Conservation (phyloP, 257 asterid species). For the Nicotiana tabacum region DNA sequence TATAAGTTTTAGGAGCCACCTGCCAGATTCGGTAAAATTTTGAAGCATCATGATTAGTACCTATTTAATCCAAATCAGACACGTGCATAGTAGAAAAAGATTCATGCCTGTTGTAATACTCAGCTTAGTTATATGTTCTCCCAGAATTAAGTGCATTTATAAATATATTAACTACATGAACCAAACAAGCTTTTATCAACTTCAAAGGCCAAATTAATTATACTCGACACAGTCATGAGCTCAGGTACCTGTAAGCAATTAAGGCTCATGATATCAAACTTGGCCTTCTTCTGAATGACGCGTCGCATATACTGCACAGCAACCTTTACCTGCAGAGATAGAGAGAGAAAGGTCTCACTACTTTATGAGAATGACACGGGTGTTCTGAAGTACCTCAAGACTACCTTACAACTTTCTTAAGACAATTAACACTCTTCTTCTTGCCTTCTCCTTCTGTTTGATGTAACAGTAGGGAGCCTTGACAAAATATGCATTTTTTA, state of each 20-base stretch:
- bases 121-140: slow-evolving; percentile 8
- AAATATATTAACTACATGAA: background rate
- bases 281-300: slow-evolving; percentile 83
- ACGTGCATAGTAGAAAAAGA: background rate
- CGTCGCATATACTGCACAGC: slow-evolving; percentile 94
- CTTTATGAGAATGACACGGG: background rate
- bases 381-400: background rate
- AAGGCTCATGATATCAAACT: slow-evolving; percentile 80
- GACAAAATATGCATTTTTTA: background rate
- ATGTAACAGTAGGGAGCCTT: background rate
- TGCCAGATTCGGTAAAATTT: slow-evolving; percentile 28
- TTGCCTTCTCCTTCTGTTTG: background rate
- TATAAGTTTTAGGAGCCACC: slow-evolving; percentile 86
- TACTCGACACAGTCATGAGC: slow-evolving; percentile 13
- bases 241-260: slow-evolving; percentile 65
- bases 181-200: slow-evolving; percentile 7
- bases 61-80: slow-evolving; percentile 2
- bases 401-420: background rate
- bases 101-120: background rate
- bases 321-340: slow-evolving; percentile 64
- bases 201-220: slow-evolving; percentile 16
- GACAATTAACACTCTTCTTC: background rate
- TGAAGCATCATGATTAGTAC: slow-evolving; percentile 12
- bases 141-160: background rate
- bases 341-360: slow-evolving; percentile 11